Percentiles rank a stretch among this genome's conserved stretches.
These are phyloP conservation scores for Calycina herbarum DNA, from an alignment of 2,329 filamentous ascomycete species.

Conservation along the genomic window DNA sequence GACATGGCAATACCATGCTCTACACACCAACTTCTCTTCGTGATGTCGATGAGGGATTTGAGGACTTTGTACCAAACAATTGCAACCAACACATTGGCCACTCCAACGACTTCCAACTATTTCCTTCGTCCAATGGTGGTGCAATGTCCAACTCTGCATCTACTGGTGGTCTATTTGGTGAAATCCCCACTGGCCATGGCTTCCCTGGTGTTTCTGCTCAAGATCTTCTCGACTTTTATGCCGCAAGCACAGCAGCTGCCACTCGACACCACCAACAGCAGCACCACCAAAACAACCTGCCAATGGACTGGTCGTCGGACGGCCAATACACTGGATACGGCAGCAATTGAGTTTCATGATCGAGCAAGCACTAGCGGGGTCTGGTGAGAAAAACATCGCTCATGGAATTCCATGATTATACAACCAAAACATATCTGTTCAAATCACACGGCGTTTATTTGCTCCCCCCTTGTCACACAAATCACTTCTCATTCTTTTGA, in stretches of 20 bases:
- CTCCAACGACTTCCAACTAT: constrained; percentile 35
- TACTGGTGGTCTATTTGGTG: constrained; percentile 33
- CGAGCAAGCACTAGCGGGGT: constrained; percentile 22
- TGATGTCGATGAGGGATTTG: constrained; percentile 58
- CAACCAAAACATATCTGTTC: constrained; percentile 26
- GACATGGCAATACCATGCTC: constrained; percentile 67
- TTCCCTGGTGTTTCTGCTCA: constrained; percentile 28
- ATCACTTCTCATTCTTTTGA: constrained; percentile 6
- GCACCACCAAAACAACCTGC: constrained; percentile 10
- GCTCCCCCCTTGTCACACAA: constrained; percentile 10
- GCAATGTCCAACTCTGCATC: constrained; percentile 29
- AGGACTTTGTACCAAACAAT: constrained; percentile 30
- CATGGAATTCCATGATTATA: constrained; percentile 14
- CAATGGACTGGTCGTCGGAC: constrained; percentile 33
- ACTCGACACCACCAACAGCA: constrained; percentile 15
- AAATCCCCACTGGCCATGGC: constrained; percentile 28
- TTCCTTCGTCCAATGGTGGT: constrained; percentile 29
- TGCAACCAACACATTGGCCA: constrained; percentile 22
- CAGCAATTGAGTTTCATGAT: constrained; percentile 23
- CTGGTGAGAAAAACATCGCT: constrained; percentile 25
- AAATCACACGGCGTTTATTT: constrained; percentile 30
- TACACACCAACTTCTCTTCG: constrained; percentile 64
- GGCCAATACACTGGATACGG: constrained; percentile 30
- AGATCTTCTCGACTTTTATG: constrained; percentile 35
- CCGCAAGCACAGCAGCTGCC: constrained; percentile 28